A percentile compares a stretch with the other conserved stretches of the same genome.
Conservation (phyloP, 306 rosid species). For the Delonix regia region DNA sequence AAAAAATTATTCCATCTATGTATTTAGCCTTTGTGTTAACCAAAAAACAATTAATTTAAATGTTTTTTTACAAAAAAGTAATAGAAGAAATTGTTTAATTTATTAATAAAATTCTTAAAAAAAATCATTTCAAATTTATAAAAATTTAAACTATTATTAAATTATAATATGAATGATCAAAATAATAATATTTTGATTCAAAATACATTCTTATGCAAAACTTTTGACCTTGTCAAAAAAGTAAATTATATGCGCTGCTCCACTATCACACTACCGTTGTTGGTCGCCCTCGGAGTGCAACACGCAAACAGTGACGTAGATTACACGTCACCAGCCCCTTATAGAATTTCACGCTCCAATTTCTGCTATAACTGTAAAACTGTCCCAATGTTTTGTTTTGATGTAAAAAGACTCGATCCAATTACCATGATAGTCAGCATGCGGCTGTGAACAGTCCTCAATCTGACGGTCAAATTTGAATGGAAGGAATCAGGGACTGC, state of each 20-base stretch:
- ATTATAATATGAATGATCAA: no score
- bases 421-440: background rate
- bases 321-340: conserved; percentile 33
- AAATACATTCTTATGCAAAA: background rate
- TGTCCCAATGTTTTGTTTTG: background rate
- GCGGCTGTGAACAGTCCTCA: background rate
- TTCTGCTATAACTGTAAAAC: background rate
- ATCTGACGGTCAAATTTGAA: conserved; percentile 22
- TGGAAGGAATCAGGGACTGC: background rate
- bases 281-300: background rate
- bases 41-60: no score
- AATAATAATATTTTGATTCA: no score
- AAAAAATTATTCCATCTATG: no score
- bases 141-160: no score
- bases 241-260: background rate
- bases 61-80: no score
- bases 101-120: no score
- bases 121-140: no score
- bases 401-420: background rate
- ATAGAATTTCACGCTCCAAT: background rate
- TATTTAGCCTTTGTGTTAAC: no score
- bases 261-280: no score
- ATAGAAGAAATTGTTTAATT: no score
- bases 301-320: conserved; percentile 2
- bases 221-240: conserved; percentile 46